These are phyloP conservation scores for Rhodomyrtus tomentosa DNA, from an alignment of 345 rosid genomes.

Conservation along the genomic window DNA sequence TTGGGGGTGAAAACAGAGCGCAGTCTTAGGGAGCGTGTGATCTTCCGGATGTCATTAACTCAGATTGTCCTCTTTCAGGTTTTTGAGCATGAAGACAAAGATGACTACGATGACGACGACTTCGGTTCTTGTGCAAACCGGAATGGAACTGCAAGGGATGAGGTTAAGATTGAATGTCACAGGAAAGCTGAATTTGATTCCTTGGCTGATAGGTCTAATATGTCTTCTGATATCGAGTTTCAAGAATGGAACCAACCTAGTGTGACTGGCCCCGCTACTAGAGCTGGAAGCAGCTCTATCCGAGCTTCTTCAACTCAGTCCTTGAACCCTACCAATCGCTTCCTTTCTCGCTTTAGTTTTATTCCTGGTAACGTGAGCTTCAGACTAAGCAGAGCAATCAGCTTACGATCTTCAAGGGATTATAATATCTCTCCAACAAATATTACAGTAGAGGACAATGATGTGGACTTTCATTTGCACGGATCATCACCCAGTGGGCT, in stretches of 20 bases:
- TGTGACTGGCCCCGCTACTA: constrained; percentile 13
- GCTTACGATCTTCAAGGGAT: constrained; percentile 67
- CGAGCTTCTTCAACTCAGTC: constrained; percentile 34
- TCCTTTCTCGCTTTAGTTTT: constrained; percentile 78
- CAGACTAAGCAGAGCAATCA: constrained; percentile 61
- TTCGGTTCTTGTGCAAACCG: constrained; percentile 15
- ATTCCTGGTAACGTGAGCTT: constrained; percentile 76
- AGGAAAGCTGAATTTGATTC: constrained; percentile 28
- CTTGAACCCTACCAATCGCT: constrained; percentile 29
- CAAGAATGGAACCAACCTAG: constrained; percentile 31
- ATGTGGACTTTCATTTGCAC: constrained; percentile 19
- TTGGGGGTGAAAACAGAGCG: neutral
- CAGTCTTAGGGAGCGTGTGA: neutral
- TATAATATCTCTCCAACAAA: constrained; percentile 32
- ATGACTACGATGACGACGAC: constrained; percentile 9
- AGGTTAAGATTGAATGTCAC: constrained; percentile 28
- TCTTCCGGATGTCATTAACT: neutral
- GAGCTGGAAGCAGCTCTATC: constrained; percentile 37
- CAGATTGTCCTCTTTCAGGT: constrained; percentile 14
- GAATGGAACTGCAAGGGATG: constrained; percentile 10
- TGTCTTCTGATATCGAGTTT: constrained; percentile 31
- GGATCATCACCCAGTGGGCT: constrained; percentile 15
- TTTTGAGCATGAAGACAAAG: constrained; percentile 25
- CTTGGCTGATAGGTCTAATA: constrained; percentile 19
- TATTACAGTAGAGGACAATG: constrained; percentile 18